Evolutionary conservation across 352 stramenopile genomes (phyloP).

Genomic region (Globisporangium splendens): DNA sequence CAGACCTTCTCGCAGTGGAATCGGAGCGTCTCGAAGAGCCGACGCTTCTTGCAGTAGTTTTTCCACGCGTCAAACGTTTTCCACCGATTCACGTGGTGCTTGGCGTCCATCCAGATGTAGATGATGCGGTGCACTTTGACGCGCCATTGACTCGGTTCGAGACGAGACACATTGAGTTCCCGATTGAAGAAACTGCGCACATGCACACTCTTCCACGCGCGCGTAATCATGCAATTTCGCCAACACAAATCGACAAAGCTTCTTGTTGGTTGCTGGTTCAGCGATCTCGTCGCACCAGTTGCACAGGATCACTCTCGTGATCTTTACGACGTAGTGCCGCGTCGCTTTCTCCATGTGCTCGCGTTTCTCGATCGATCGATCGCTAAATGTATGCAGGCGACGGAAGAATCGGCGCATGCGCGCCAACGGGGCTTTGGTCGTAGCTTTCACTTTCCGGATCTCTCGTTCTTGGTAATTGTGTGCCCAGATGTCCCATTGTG

Average conservation of each 20-base stretch:
- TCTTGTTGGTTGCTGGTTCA: slow-evolving; percentile 38
- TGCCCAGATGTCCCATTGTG: slow-evolving; percentile 71
- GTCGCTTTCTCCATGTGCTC: slow-evolving; percentile 14
- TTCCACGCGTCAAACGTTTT: slow-evolving; percentile 46
- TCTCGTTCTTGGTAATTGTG: slow-evolving; percentile 77
- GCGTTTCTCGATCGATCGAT: slow-evolving; percentile 15
- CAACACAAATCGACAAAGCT: slow-evolving; percentile 27
- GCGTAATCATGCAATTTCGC: slow-evolving; percentile 28
- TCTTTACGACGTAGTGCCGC: slow-evolving; percentile 12
- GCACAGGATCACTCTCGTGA: slow-evolving; percentile 14
- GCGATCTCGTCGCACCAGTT: slow-evolving; percentile 54
- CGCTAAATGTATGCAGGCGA: slow-evolving; percentile 27
- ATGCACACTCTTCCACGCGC: slow-evolving; percentile 39
- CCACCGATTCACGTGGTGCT: slow-evolving; percentile 24
- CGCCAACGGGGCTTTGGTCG: slow-evolving; percentile 41
- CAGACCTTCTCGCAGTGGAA: slow-evolving; percentile 38
- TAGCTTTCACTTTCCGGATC: slow-evolving; percentile 65
- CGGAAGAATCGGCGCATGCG: slow-evolving; percentile 48
- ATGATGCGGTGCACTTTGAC: slow-evolving; percentile 46
- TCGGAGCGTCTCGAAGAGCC: slow-evolving; percentile 43
- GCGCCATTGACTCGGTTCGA: slow-evolving; percentile 45
- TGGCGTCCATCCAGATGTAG: slow-evolving; percentile 42
- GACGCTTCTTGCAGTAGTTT: slow-evolving; percentile 37
- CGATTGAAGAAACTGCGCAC: slow-evolving; percentile 55
- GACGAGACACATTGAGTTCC: slow-evolving; percentile 42